These are phyloP conservation scores for Phytophthora pseudosyringae DNA, from an alignment of 352 stramenopile genomes.

Conservation along the genomic window DNA sequence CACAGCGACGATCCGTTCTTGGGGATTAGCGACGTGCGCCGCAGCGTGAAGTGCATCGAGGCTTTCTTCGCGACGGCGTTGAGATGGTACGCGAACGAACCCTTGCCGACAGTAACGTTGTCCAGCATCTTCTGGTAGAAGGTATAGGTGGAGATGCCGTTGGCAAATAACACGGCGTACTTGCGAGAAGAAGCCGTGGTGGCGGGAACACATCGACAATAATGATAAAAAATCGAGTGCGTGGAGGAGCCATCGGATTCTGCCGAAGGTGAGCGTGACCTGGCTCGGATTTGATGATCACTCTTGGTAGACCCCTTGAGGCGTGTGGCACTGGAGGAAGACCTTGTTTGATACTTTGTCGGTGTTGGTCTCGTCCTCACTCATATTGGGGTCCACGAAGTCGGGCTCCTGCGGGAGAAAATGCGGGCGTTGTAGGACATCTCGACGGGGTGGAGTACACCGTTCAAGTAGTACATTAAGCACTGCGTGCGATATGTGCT, in stretches of 20 bases:
- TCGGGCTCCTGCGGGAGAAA: slow-evolving; percentile 81
- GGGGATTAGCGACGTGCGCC: slow-evolving; percentile 81
- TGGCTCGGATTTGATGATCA: slow-evolving; percentile 73
- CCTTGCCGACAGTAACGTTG: slow-evolving; percentile 50
- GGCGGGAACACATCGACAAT: slow-evolving; percentile 86
- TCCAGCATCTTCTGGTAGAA: slow-evolving; percentile 87
- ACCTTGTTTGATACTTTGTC: slow-evolving; percentile 77
- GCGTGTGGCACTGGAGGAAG: slow-evolving; percentile 66
- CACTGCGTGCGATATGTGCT: slow-evolving; percentile 86
- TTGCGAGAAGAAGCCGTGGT: slow-evolving; percentile 87
- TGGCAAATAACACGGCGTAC: slow-evolving; percentile 88
- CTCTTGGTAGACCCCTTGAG: slow-evolving; percentile 84
- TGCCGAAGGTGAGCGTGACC: slow-evolving; percentile 86
- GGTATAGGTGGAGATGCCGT: slow-evolving; percentile 83
- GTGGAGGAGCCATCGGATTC: slow-evolving; percentile 74
- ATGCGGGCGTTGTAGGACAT: slow-evolving; percentile 86
- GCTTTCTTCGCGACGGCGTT: slow-evolving; percentile 69
- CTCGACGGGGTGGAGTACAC: slow-evolving; percentile 70
- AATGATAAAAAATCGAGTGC: slow-evolving; percentile 88
- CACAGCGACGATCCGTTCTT: too few relatives aligned
- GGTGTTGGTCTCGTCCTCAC: slow-evolving; percentile 73
- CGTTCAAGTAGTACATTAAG: slow-evolving; percentile 86
- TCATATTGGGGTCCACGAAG: slow-evolving; percentile 63
- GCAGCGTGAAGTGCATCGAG: slow-evolving; percentile 86
- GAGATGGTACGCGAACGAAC: slow-evolving; percentile 73